These are phyloP conservation scores for Hemileia vastatrix DNA, from an alignment of 1,284 basidiomycete genomes.

Conservation along the genomic window DNA sequence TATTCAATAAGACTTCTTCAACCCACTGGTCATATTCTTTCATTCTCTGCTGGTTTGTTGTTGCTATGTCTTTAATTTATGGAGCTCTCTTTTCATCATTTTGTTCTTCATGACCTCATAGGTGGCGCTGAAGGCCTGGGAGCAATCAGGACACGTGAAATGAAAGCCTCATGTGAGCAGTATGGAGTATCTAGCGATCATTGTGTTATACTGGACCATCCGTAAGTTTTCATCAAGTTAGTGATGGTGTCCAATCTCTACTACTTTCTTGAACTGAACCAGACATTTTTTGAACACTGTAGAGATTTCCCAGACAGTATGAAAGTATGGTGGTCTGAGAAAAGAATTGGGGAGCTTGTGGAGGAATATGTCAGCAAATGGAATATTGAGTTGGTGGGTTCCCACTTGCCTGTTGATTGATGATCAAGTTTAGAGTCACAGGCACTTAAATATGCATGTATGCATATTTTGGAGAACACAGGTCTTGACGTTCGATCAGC, in stretches of 20 bases:
- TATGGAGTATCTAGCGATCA: conserved; percentile 10
- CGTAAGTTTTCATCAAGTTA: conserved; percentile 11
- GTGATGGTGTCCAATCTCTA: no score
- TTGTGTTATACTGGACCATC: conserved; percentile 19
- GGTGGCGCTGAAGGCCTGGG: conserved; percentile 20
- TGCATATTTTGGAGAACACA: background rate
- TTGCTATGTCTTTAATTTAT: background rate
- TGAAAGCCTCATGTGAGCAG: conserved; percentile 14
- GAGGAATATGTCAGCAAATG: conserved; percentile 14
- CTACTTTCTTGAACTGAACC: no score
- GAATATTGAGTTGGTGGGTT: conserved; percentile 16
- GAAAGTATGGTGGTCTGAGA: conserved; percentile 20
- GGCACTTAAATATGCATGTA: no score
- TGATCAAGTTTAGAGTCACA: no score
- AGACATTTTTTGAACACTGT: no score
- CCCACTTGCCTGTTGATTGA: no score
- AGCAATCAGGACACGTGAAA: conserved; percentile 12
- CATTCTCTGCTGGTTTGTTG: conserved; percentile 15
- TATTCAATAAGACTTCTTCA: background rate
- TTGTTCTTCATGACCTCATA: background rate
- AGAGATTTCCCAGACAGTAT: conserved; percentile 20
- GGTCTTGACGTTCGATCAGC: conserved; percentile 22
- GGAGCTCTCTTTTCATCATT: background rate
- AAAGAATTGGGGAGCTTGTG: conserved; percentile 9
- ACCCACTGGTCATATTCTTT: conserved; percentile 12